These are phyloP conservation scores for Trichophyton schoenleinii DNA, from an alignment of 2,329 filamentous ascomycete species.

Conservation along the genomic window DNA sequence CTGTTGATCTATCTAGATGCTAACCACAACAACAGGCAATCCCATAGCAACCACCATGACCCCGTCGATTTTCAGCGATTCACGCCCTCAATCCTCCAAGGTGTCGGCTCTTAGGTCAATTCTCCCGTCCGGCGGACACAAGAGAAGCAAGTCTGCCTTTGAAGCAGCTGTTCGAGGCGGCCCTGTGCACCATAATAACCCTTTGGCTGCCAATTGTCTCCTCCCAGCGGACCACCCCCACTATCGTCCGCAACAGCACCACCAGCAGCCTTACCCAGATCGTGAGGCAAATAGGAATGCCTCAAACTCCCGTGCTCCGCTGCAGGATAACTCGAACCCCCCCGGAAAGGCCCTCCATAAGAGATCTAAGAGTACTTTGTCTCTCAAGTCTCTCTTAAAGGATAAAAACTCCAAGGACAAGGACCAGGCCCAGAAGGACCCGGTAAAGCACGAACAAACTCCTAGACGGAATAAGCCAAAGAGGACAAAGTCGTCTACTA, in stretches of 20 bases:
- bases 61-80: constrained; percentile 23
- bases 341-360: constrained; percentile 34
- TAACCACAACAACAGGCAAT: not conserved
- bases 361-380: constrained; percentile 43
- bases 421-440: constrained; percentile 24
- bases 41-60: not conserved
- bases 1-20: not conserved
- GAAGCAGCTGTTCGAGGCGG: constrained; percentile 16
- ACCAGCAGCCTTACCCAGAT: constrained; percentile 18
- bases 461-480: constrained; percentile 38
- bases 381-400: constrained; percentile 37
- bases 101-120: constrained; percentile 42
- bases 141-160: constrained; percentile 33
- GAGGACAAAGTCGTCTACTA: constrained; percentile 73
- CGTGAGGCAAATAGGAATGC: constrained; percentile 17
- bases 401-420: constrained; percentile 38
- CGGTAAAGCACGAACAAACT: constrained; percentile 20
- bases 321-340: constrained; percentile 18
- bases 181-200: constrained; percentile 11
- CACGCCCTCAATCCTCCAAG: constrained; percentile 23
- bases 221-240: constrained; percentile 41
- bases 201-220: constrained; percentile 25
- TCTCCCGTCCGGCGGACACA: constrained; percentile 39
- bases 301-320: constrained; percentile 18
- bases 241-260: constrained; percentile 12